phyloP scores from a whole-genome alignment of 768 basidiomycete species.

The Leccinum incarnatum region DNA sequence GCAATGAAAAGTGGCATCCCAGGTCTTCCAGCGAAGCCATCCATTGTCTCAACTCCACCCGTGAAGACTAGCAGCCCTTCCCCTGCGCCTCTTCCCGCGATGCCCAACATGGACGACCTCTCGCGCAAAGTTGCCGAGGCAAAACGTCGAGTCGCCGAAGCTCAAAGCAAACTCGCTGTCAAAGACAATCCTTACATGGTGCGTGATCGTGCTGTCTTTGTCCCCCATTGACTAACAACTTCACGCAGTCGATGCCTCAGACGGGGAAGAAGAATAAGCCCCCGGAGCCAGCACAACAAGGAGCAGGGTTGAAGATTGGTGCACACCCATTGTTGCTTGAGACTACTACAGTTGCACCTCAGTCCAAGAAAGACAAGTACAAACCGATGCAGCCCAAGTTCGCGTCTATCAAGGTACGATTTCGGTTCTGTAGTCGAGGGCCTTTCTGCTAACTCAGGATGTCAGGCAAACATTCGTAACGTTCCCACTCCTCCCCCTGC shows the following conservation, averaged over 20 bases:
- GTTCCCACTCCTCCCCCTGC: conserved; percentile 58
- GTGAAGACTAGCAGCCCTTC: conserved; percentile 32
- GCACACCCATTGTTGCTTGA: conserved; percentile 86
- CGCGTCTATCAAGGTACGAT: conserved; percentile 80
- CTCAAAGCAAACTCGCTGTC: conserved; percentile 69
- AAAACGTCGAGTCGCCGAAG: conserved; percentile 78
- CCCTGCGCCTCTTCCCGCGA: conserved; percentile 39
- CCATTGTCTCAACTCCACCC: conserved; percentile 23
- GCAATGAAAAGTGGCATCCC: conserved; percentile 55
- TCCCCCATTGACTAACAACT: neutral
- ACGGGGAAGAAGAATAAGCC: conserved; percentile 51
- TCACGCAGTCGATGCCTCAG: conserved; percentile 49
- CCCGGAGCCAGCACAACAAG: conserved; percentile 68
- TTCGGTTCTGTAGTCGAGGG: neutral
- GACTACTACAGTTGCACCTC: conserved; percentile 47
- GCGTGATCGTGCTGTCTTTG: conserved; percentile 18
- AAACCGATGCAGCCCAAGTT: conserved; percentile 99
- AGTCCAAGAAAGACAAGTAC: conserved; percentile 88
- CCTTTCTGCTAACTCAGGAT: neutral
- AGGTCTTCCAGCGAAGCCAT: conserved; percentile 29
- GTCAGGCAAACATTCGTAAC: conserved; percentile 74
- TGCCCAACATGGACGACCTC: conserved; percentile 57
- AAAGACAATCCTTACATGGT: conserved; percentile 91
- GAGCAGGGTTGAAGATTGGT: conserved; percentile 85
- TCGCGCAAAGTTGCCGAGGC: conserved; percentile 78